A percentile compares a stretch with the other conserved stretches of the same genome.
Evolutionary conservation across 495 filamentous ascomycete genomes (phyloP).

Genomic region (Xylaria sp.): DNA sequence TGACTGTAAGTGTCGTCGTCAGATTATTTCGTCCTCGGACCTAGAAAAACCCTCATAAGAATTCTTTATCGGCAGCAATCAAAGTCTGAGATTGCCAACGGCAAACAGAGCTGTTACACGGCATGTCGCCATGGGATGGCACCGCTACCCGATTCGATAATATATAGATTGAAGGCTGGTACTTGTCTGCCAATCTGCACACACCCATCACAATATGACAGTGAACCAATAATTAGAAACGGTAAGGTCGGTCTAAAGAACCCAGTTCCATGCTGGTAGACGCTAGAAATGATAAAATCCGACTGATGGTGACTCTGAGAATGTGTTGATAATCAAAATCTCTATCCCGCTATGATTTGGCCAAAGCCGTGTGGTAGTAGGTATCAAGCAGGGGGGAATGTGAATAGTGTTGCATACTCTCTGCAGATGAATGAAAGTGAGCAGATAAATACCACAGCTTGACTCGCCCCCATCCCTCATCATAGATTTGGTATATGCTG

Average conservation of each 20-base stretch:
- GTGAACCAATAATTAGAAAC: background rate
- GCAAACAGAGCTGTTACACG: background rate
- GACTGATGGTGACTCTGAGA: too few relatives aligned
- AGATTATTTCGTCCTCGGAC: background rate
- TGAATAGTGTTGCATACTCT: background rate
- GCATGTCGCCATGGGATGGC: background rate
- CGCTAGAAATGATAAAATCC: too few relatives aligned
- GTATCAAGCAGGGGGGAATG: background rate
- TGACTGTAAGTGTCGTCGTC: background rate
- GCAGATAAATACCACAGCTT: too few relatives aligned
- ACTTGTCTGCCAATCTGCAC: background rate
- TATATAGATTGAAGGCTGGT: too few relatives aligned
- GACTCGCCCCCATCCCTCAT: too few relatives aligned
- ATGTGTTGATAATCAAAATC: background rate
- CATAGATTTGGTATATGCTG: too few relatives aligned
- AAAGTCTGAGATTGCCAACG: too few relatives aligned
- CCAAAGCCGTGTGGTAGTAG: background rate
- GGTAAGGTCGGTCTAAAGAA: background rate
- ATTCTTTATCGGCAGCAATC: background rate
- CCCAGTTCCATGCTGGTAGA: background rate
- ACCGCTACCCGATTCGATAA: background rate
- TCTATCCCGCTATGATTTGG: background rate
- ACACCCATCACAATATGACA: background rate
- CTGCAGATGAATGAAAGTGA: background rate
- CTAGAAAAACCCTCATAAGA: background rate